Evolutionary conservation across 2,329 filamentous ascomycete species (phyloP), one percentile per base, ranked within the genome.

Genomic region (Pseudogymnoascus sp.): DNA sequence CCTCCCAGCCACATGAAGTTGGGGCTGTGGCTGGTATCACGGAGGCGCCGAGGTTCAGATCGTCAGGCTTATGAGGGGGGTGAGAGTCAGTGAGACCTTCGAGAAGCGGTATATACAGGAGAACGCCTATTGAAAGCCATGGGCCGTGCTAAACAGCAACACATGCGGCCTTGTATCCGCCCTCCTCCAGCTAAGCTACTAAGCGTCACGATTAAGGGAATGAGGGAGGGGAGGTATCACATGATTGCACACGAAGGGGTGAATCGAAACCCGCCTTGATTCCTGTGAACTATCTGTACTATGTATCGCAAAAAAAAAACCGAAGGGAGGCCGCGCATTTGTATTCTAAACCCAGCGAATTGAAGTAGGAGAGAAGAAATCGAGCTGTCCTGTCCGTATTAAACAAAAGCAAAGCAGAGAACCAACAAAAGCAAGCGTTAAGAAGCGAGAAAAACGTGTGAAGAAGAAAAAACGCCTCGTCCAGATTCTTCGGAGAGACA

Each of bases 211-310:
- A 6, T 29, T 29, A 29, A 29, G 26, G 26, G 26, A 3, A 5
- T n/a, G 14, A 3, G 2, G 26, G 19, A 10, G 14, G 24, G 21
- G 7, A 5, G 13, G 14, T 33, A 56, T 56, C 47, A 56, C 47
- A 56, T 56, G 47, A 53, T 53, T 31, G 19, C 19, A 53, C 11
- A 53, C 8, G 6, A 53, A 7, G 24, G 29, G 1, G 11, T 56
- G n/a, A 56, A 33, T 56, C 47, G 47, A 56, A 53, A 26, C 26
- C 26, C n/a, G 1, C 7, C n/a, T 56, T 33, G 26, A 56, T 56
- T 56, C 47, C 47, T 56, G 47, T 56, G 47, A 56, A 56, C 47
- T 56, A 56, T 56, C 47, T 56, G 47, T 56, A 56, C 47, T 56
- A 56, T 56, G 47, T 56, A 56, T 26, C 16, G n/a, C 47, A 29